Evolutionary conservation across 352 stramenopile genomes (phyloP).

Genomic region (Phytophthora constricta): DNA sequence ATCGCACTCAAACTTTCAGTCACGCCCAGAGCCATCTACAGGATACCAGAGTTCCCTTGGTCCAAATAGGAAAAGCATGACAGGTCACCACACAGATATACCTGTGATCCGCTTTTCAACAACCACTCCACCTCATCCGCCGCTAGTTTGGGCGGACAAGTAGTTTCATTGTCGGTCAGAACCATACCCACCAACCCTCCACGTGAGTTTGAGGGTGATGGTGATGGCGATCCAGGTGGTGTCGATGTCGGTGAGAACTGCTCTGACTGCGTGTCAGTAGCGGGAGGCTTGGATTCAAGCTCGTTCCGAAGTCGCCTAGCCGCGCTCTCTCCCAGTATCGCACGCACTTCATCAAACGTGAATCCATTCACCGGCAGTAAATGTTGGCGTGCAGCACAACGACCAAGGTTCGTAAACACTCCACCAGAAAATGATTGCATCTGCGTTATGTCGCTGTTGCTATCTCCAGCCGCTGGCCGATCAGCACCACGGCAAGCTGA

Average conservation of each 20-base stretch:
- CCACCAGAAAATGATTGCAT: too few relatives aligned
- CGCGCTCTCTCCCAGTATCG: not conserved
- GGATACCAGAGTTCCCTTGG: not conserved
- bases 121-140: not conserved
- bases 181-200: too few relatives aligned
- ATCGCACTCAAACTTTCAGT: not conserved
- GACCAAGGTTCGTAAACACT: too few relatives aligned
- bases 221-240: too few relatives aligned
- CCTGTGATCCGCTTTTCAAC: conserved; percentile 21
- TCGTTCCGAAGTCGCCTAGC: not conserved
- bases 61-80: conserved; percentile 6
- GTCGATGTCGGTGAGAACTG: too few relatives aligned
- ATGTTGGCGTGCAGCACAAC: not conserved
- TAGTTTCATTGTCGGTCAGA: not conserved
- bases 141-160: not conserved
- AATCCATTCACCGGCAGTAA: not conserved
- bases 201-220: too few relatives aligned
- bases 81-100: conserved; percentile 14
- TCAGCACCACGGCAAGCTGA: too few relatives aligned
- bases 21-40: conserved; percentile 10
- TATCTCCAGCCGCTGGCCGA: too few relatives aligned
- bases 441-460: too few relatives aligned
- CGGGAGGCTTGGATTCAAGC: too few relatives aligned
- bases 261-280: too few relatives aligned
- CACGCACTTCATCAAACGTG: not conserved